Conservation (phyloP, 768 basidiomycete genomes). For the Suillus occidentalis region DNA sequence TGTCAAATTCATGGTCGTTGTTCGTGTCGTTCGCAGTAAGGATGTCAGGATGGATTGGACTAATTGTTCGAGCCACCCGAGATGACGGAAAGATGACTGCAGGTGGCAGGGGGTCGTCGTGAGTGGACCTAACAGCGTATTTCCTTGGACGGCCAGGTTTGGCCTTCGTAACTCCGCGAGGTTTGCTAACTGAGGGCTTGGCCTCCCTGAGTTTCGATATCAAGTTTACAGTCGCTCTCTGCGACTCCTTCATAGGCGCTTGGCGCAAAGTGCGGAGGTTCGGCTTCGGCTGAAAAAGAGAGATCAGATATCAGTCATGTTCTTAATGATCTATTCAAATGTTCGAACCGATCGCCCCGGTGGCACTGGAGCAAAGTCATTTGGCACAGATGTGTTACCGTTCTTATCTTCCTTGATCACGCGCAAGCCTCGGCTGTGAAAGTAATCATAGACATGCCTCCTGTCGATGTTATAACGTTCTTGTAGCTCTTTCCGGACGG, state of each 20-base stretch:
- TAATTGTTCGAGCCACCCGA: constrained; percentile 22
- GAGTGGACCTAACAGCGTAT: constrained; percentile 9
- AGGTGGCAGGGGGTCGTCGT: constrained; percentile 4
- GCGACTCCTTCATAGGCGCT: constrained; percentile 16
- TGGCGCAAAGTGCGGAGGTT: constrained; percentile 33
- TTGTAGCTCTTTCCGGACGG: constrained; percentile 68
- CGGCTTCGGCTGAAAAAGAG: constrained; percentile 30
- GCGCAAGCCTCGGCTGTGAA: constrained; percentile 62
- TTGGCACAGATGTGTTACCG: constrained; percentile 42
- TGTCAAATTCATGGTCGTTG: constrained; percentile 15
- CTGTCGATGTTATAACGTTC: constrained; percentile 69
- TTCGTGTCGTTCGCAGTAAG: constrained; percentile 9
- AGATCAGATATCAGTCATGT: constrained; percentile 11
- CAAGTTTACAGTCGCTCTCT: constrained; percentile 8
- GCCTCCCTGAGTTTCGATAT: background rate
- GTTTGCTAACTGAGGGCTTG: constrained; percentile 11
- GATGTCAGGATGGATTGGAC: constrained; percentile 23
- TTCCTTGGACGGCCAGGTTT: constrained; percentile 33
- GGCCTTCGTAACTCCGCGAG: constrained; percentile 30
- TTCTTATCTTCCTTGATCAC: constrained; percentile 67
- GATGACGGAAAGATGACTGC: constrained; percentile 12
- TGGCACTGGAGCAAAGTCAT: constrained; percentile 16
- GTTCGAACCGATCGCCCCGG: constrained; percentile 21
- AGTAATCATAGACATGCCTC: constrained; percentile 78
- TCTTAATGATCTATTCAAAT: constrained; percentile 10